phyloP scores from a whole-genome alignment of 2,329 filamentous ascomycete species.

The Diaporthe citriasiana region DNA sequence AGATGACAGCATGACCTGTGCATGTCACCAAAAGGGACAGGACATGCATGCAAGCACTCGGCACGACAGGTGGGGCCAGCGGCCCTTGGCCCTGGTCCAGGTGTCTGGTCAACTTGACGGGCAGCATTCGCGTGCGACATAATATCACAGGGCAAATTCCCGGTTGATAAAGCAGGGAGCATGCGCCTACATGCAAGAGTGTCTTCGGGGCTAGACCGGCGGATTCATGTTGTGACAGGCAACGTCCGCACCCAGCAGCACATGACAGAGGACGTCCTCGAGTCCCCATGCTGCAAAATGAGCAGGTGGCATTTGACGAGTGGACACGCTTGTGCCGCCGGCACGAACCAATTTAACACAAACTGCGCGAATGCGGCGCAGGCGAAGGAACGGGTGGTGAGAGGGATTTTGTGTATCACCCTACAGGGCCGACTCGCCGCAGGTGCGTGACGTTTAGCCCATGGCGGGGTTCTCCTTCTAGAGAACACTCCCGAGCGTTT shows the following conservation, averaged over 20 bases:
- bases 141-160: conserved; percentile 17
- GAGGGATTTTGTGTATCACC: conserved; percentile 21
- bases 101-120: conserved; percentile 35
- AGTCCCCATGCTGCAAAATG: not conserved
- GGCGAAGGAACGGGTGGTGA: conserved; percentile 12
- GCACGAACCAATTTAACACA: conserved; percentile 6
- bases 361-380: conserved; percentile 21
- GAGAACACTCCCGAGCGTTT: conserved; percentile 40
- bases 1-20: conserved; percentile 32
- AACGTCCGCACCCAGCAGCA: conserved; percentile 37
- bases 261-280: conserved; percentile 12
- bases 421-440: conserved; percentile 39
- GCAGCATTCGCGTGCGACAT: conserved; percentile 35
- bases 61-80: conserved; percentile 34
- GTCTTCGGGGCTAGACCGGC: conserved; percentile 24
- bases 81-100: conserved; percentile 32
- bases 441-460: conserved; percentile 25
- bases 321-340: conserved; percentile 38
- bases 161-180: conserved; percentile 20
- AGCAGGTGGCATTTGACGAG: conserved; percentile 14
- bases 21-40: conserved; percentile 30
- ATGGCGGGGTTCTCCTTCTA: conserved; percentile 32
- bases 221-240: conserved; percentile 36
- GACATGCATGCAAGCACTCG: conserved; percentile 36
- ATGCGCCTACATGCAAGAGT: conserved; percentile 15